These are phyloP conservation scores for Plectosphaerella sp. DNA, from an alignment of 2,329 filamentous ascomycete genomes.

Conservation along the genomic window DNA sequence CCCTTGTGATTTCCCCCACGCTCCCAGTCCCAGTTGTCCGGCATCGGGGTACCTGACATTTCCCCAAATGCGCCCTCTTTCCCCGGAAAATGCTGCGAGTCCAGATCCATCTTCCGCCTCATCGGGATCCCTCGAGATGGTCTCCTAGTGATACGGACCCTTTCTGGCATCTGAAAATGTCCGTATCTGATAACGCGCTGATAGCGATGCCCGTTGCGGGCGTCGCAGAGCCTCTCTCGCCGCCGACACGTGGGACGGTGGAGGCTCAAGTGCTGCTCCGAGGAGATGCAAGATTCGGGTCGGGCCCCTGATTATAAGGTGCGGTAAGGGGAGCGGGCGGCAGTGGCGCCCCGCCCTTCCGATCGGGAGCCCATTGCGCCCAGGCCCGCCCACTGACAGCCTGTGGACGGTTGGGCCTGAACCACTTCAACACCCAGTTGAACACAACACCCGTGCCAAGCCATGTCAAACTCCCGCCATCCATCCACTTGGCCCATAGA, in stretches of 20 bases:
- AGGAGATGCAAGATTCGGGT: slow-evolving; percentile 2
- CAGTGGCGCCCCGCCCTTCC: neutral
- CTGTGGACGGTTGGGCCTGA: no score
- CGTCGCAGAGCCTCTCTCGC: neutral
- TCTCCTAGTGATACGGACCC: neutral
- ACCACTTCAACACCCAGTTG: no score
- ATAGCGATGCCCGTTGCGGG: slow-evolving; percentile 1
- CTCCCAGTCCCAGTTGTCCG: neutral
- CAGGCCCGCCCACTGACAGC: no score
- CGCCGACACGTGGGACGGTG: slow-evolving; percentile 2
- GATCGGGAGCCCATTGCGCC: neutral
- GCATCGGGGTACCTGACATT: neutral
- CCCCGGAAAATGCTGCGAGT: neutral
- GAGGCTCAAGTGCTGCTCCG: slow-evolving; percentile 3
- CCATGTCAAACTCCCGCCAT: no score
- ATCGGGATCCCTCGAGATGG: no score
- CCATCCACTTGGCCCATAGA: no score
- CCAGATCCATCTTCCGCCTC: neutral
- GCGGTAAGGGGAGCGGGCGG: neutral
- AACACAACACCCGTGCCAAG: no score
- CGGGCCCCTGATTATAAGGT: neutral
- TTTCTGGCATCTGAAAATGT: neutral
- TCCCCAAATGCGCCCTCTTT: neutral
- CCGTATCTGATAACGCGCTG: neutral
- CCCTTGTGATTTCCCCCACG: neutral